Evolutionary conservation across 1,284 basidiomycete genomes (phyloP).

Genomic region (Vanrija humicola): DNA sequence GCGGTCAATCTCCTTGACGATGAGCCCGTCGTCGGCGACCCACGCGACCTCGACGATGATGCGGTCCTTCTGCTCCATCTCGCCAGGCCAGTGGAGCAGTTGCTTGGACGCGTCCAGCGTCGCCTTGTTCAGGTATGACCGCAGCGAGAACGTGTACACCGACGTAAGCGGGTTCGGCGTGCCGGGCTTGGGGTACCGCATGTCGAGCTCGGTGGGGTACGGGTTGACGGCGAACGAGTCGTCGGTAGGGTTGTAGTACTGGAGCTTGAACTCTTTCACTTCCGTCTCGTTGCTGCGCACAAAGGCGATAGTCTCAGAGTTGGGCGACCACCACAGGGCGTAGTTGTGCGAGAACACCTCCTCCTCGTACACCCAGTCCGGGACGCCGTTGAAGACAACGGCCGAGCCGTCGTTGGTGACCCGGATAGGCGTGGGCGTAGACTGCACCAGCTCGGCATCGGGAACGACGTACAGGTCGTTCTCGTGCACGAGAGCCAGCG

Average conservation of each 20-base stretch:
- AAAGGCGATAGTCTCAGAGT: conserved; percentile 74
- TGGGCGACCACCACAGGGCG: conserved; percentile 89
- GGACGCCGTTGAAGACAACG: conserved; percentile 87
- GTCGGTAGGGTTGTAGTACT: conserved; percentile 80
- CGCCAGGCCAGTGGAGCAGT: conserved; percentile 63
- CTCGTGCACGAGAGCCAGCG: conserved; percentile 72
- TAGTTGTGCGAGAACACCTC: conserved; percentile 71
- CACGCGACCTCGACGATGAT: conserved; percentile 80
- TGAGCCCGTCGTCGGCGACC: conserved; percentile 69
- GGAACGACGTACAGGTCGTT: conserved; percentile 82
- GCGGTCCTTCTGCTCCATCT: conserved; percentile 60
- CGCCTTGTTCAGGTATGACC: conserved; percentile 11
- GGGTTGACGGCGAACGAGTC: conserved; percentile 66
- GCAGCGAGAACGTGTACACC: conserved; percentile 75
- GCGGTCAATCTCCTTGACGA: conserved; percentile 83
- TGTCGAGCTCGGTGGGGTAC: conserved; percentile 70
- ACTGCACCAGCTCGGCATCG: conserved; percentile 27
- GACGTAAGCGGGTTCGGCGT: conserved; percentile 82
- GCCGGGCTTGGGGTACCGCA: conserved; percentile 69
- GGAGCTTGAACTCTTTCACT: conserved; percentile 81
- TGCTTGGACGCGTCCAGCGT: conserved; percentile 49
- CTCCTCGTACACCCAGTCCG: conserved; percentile 97
- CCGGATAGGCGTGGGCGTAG: conserved; percentile 53
- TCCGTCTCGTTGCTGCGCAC: conserved; percentile 81
- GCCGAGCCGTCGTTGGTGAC: conserved; percentile 77